Percentiles rank a stretch among this genome's conserved stretches.
phyloP scores from a whole-genome alignment of 2,329 filamentous ascomycete species.

The Cladosporium halotolerans region DNA sequence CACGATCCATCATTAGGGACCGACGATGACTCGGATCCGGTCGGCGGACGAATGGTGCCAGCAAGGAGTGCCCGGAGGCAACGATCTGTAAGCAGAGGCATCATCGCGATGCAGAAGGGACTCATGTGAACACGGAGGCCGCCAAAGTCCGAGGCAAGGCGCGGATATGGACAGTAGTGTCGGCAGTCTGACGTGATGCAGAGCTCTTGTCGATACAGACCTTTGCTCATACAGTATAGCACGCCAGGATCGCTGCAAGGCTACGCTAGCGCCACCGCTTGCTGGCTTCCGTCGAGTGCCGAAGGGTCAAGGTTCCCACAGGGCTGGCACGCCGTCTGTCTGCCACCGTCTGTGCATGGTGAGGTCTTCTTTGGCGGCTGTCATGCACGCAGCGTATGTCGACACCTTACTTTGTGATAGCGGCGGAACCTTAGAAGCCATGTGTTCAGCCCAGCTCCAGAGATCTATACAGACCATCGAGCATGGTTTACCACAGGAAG shows the following conservation, averaged over 20 bases:
- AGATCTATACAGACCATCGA: no score
- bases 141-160: conserved; percentile 1
- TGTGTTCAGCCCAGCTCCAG: no score
- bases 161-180: neutral
- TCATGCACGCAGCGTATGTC: neutral
- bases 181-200: conserved; percentile 9
- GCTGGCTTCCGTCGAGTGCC: conserved; percentile 3
- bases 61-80: neutral
- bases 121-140: neutral
- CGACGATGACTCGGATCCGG: neutral
- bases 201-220: neutral
- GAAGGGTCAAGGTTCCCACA: neutral
- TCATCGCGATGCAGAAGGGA: neutral
- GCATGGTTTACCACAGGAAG: no score
- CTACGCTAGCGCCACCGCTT: neutral
- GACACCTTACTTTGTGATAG: neutral
- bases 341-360: neutral
- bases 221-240: neutral
- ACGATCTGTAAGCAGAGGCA: conserved; percentile 7
- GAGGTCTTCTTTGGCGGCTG: neutral
- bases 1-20: neutral
- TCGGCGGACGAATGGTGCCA: neutral
- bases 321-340: neutral
- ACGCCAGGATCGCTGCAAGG: conserved; percentile 3
- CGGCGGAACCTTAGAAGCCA: neutral